Conservation (phyloP, 495 filamentous ascomycete genomes). For the Aspergillus bertholletiae region DNA sequence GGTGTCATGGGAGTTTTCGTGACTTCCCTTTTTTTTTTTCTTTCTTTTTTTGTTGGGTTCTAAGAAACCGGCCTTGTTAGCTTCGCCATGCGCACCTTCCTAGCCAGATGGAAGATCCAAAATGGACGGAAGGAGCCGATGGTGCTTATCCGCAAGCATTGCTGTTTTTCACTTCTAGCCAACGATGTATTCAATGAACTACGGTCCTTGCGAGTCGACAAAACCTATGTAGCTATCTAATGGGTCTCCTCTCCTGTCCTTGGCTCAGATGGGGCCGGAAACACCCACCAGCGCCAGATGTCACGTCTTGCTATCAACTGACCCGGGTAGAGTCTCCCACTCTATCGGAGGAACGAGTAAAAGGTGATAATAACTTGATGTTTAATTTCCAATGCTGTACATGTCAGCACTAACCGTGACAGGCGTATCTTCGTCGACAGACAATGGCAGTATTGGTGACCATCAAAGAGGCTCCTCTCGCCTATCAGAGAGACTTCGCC, state of each 20-base stretch:
- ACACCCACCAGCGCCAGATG: conserved; percentile 5
- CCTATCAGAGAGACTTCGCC: conserved; percentile 32
- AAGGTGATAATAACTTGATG: conserved; percentile 9
- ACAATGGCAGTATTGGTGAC: conserved; percentile 1
- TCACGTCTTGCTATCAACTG: conserved; percentile 8
- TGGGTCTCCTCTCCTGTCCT: conserved; percentile 18
- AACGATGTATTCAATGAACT: background rate
- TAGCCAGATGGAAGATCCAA: background rate
- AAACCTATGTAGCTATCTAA: background rate
- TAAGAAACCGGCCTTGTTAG: too few species aligned
- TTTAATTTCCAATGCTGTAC: background rate
- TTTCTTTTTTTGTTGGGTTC: too few species aligned
- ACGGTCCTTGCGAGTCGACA: background rate
- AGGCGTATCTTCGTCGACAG: conserved; percentile 10
- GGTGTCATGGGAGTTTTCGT: background rate
- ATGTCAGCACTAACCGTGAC: background rate
- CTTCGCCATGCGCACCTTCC: background rate
- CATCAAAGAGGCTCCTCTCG: conserved; percentile 13
- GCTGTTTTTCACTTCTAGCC: background rate
- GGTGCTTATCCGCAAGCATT: too few species aligned
- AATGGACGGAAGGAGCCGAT: too few species aligned
- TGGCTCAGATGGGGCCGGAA: conserved; percentile 10
- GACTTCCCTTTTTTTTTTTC: background rate
- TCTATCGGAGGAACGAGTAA: conserved; percentile 2
- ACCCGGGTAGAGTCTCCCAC: background rate